Percentiles rank a stretch among this genome's conserved stretches.
Conservation (phyloP, 441 rosid genomes). For the Euphorbia schlechtendalii region DNA sequence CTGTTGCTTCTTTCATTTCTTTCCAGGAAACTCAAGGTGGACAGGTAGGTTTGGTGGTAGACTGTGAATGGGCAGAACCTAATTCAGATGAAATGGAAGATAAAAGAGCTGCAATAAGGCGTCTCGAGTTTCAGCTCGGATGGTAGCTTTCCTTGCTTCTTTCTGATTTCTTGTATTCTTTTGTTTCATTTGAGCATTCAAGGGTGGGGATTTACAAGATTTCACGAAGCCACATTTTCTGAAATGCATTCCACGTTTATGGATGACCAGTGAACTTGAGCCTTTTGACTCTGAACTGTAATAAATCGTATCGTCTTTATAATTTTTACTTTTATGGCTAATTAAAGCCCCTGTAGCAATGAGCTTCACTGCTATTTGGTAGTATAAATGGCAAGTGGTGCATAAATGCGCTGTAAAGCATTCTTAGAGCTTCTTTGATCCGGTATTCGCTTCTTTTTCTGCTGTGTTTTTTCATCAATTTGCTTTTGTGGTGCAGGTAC, state of each 20-base stretch:
- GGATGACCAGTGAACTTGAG: neutral
- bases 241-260: neutral
- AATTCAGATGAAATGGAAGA: conserved; percentile 66
- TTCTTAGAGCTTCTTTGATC: no score
- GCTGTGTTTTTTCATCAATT: neutral
- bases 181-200: neutral
- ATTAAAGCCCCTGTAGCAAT: neutral
- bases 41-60: conserved; percentile 68
- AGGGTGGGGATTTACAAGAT: neutral
- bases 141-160: conserved; percentile 41
- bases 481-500: conserved; percentile 46
- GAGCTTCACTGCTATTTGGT: neutral
- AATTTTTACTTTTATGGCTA: neutral
- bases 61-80: conserved; percentile 95
- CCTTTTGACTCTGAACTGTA: neutral
- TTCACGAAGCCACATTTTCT: neutral
- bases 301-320: neutral
- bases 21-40: conserved; percentile 80
- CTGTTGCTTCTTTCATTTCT: conserved; percentile 9
- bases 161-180: neutral
- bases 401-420: no score
- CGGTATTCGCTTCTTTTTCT: neutral
- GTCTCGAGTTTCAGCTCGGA: conserved; percentile 89
- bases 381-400: neutral
- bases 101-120: conserved; percentile 65